These are phyloP conservation scores for Hyparrhenia diplandra DNA, from an alignment of 176 grass and related monocot genomes.

Conservation along the genomic window DNA sequence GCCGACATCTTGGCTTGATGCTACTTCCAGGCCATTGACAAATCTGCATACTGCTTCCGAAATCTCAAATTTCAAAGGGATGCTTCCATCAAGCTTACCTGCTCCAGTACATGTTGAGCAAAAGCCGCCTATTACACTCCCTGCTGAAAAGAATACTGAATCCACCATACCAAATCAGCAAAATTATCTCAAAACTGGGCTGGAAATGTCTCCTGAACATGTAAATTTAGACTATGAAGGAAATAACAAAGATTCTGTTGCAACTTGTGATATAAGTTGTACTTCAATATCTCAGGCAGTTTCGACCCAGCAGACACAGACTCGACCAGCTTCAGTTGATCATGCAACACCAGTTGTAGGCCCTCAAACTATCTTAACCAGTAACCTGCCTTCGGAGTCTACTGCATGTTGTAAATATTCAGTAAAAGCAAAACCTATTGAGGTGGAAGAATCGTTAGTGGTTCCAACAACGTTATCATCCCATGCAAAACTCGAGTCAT, in stretches of 20 bases:
- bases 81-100: conserved; percentile 18
- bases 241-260: conserved; percentile 1
- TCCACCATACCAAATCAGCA: conserved; percentile 10
- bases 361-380: conserved; percentile 14
- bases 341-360: conserved; percentile 15
- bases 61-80: conserved; percentile 16
- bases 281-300: neutral
- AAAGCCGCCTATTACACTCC: conserved; percentile 7
- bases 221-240: conserved; percentile 14
- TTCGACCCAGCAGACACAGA: conserved; percentile 27
- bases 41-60: conserved; percentile 22
- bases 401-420: neutral
- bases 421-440: conserved; percentile 18
- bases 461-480: conserved; percentile 12
- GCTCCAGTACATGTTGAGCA: conserved; percentile 23
- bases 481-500: neutral
- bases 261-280: conserved; percentile 17
- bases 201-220: conserved; percentile 10
- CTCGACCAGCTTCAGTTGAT: neutral
- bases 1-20: conserved; percentile 21
- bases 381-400: conserved; percentile 1
- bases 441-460: conserved; percentile 8
- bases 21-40: neutral
- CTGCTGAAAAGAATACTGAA: conserved; percentile 33
- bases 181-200: neutral